These are phyloP conservation scores for Narthecium ossifragum DNA, from an alignment of 106 monocot genomes.

Conservation along the genomic window DNA sequence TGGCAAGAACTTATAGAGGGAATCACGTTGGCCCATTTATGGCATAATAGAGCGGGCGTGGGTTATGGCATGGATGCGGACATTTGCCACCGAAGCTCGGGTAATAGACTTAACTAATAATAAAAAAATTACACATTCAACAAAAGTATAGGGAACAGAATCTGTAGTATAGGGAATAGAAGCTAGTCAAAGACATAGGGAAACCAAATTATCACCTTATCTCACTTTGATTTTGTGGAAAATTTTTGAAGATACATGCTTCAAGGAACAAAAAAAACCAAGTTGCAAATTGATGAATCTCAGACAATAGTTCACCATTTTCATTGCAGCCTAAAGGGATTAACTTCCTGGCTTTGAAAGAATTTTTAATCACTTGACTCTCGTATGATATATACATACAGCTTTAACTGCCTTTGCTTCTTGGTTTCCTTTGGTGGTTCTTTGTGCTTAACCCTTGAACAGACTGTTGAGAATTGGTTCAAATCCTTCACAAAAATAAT, in stretches of 20 bases:
- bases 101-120: too few relatives aligned
- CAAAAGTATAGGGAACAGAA: too few relatives aligned
- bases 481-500: neutral
- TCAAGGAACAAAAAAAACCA: neutral
- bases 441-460: neutral
- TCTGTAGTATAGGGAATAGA: too few relatives aligned
- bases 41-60: too few relatives aligned
- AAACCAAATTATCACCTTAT: too few relatives aligned
- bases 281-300: slow-evolving; percentile 2
- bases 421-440: neutral
- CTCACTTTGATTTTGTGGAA: neutral
- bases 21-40: too few relatives aligned
- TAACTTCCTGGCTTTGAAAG: neutral
- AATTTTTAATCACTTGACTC: neutral
- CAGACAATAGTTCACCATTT: neutral
- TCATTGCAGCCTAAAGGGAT: neutral
- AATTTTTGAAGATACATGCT: slow-evolving; percentile 1
- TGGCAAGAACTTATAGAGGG: too few relatives aligned
- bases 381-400: neutral
- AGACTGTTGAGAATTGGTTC: neutral
- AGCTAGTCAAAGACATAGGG: too few relatives aligned
- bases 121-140: too few relatives aligned
- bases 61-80: too few relatives aligned
- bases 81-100: too few relatives aligned
- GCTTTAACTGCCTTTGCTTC: neutral